Base-by-base conservation (phyloP, 192 early-diverging fungal genomes). In the Dispira parvispora region DNA sequence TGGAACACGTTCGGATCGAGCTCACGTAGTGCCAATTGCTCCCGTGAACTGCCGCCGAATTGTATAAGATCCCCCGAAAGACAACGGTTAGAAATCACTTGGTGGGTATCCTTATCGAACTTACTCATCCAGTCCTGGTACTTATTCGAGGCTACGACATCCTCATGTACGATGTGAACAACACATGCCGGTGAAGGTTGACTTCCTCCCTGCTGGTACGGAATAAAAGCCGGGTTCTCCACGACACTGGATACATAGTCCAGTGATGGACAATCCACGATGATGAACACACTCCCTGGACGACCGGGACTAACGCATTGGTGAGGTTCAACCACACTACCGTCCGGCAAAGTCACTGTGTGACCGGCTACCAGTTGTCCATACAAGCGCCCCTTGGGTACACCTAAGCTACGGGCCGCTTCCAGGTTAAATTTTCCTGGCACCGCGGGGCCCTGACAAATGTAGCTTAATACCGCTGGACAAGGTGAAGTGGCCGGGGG, bases 371-470 rank as follows among this genome's bases (percentile, higher is more conserved):
- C 75, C 28, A 92, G 75, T 26, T 78, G 61, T 0, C 84, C 69
- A 68, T 76, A 87, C 9, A 72, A 62, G 8, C 69, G 80, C 0
- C 91, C 91, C 0, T 82, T 78, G 52, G 74, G 73, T 0, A 93
- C 71, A 2, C 86, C 88, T 2, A 94, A 75, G 25, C 67, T 75
- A 23, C 68, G 43, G 11, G 90, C 91, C 0, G 78, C 79, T 32
- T 78, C 42, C 11, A 80, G 71, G 61, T 88, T 75, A 68, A 96
- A 93, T 65, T 92, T 94, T 25, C 91, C 89, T 0, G 78, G 81
- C 26, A 85, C 76, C 5, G 74, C 75, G 1, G 88, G 85, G 0
- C 88, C 85, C 63, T 82, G 77, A 63, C 83, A 83, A 13, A 93
- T 86, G 60, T 89, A 96, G 61, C 78, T 78, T 43, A 88, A 67